Percentiles rank a stretch among this genome's conserved stretches.
Conservation (phyloP, 83 land plant genomes). For the Picea engelmannii region DNA sequence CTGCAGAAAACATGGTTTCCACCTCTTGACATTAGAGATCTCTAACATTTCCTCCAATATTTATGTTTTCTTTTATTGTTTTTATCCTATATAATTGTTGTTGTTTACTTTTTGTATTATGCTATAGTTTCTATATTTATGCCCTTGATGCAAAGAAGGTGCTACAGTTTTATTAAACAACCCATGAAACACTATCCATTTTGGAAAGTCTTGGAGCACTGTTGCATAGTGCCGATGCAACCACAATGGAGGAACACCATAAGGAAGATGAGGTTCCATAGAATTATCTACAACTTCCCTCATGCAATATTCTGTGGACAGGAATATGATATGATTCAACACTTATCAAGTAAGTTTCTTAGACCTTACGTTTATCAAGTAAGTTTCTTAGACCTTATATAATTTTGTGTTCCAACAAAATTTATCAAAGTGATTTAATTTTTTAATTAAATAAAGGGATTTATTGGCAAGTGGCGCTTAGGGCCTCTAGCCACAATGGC, state of each 20-base stretch:
- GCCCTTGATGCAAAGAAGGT: neutral
- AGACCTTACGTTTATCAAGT: constrained; percentile 11
- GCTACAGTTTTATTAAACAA: neutral
- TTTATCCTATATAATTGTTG: neutral
- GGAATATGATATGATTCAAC: neutral
- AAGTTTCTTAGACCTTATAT: neutral
- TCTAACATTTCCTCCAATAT: neutral
- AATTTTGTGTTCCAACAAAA: neutral
- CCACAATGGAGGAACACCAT: too few species aligned
- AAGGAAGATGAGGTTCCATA: too few species aligned
- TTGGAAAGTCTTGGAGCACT: neutral
- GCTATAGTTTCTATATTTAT: neutral
- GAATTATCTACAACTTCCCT: too few species aligned
- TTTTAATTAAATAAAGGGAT: neutral
- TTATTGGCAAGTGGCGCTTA: neutral
- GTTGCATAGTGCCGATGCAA: too few species aligned
- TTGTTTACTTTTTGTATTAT: neutral
- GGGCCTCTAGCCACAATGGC: neutral
- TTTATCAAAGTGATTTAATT: neutral
- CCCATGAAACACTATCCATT: neutral
- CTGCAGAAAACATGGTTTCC: neutral
- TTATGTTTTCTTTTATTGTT: neutral
- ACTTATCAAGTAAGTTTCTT: constrained; percentile 8
- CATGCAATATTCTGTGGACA: neutral
- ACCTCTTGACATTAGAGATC: neutral